Evolutionary conservation across 768 basidiomycete genomes (phyloP).

Genomic region (Lactarius sanguifluus): DNA sequence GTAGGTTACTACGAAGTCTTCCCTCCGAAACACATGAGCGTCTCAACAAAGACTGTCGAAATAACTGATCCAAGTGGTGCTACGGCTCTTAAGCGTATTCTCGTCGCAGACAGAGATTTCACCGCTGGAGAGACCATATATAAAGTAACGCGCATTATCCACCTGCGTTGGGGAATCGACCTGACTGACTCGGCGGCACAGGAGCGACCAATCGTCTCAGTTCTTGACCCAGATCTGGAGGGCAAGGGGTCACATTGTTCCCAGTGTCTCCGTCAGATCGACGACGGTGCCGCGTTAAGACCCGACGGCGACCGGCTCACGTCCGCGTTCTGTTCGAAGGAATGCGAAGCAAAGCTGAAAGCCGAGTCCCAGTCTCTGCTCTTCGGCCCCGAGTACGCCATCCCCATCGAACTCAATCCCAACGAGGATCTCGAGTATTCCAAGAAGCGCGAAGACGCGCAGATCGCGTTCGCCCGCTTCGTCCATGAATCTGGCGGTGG

Average conservation of each 20-base stretch:
- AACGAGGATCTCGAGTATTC: slow-evolving; percentile 37
- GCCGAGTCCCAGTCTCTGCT: slow-evolving; percentile 65
- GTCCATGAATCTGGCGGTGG: slow-evolving; percentile 46
- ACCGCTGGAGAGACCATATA: slow-evolving; percentile 74
- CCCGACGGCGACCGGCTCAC: slow-evolving; percentile 52
- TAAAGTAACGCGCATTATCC: slow-evolving; percentile 45
- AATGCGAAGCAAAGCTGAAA: slow-evolving; percentile 57
- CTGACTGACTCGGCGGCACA: slow-evolving; percentile 34
- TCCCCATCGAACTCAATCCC: slow-evolving; percentile 47
- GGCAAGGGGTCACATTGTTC: slow-evolving; percentile 66
- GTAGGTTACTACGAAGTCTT: slow-evolving; percentile 77
- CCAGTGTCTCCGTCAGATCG: slow-evolving; percentile 65
- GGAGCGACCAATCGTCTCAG: slow-evolving; percentile 74
- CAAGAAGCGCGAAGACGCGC: slow-evolving; percentile 56
- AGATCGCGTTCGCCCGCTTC: slow-evolving; percentile 56
- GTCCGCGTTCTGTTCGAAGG: slow-evolving; percentile 71
- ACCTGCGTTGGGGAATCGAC: not conserved
- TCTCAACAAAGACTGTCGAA: slow-evolving; percentile 50
- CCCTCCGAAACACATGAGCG: slow-evolving; percentile 71
- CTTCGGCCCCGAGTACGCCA: slow-evolving; percentile 62
- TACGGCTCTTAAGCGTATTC: slow-evolving; percentile 43
- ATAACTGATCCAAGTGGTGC: slow-evolving; percentile 33
- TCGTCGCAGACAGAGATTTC: slow-evolving; percentile 68
- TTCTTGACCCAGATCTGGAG: slow-evolving; percentile 71
- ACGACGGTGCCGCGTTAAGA: slow-evolving; percentile 45